Base-by-base conservation (phyloP, 1,284 basidiomycete species). In the Peniophora sp. region DNA sequence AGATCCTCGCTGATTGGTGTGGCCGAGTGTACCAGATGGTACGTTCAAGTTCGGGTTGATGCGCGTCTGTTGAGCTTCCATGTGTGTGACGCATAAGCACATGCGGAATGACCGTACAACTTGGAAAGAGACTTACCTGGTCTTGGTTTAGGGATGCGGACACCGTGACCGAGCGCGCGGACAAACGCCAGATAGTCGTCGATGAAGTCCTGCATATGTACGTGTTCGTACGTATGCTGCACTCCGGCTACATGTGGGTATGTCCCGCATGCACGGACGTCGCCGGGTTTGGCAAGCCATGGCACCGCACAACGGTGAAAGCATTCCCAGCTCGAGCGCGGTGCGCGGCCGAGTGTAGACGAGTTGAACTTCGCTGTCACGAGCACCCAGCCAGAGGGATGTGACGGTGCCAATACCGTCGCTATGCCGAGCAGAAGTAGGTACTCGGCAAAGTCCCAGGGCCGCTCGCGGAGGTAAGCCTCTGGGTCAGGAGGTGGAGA, bases 271-370 rank as follows among this genome's bases (percentile, higher is more conserved):
- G 39, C 34, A 24, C 23, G 43, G 20, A 20, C 9, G 12, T 20
- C 20, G 47, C 24, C 34, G 22, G 47, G 47, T 27, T 32, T 37
- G 17, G 50, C 48, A 22, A 51, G 27, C 55, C 55, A 57, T 3
- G 55, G 52, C 9, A 57, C 52, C 2, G 44, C 23, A 43, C 45
- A 54, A 8, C 55, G 55, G 18, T 57, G 55, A 52, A 55, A 57
- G 32, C 55, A 57, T 44, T 57, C 55, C 55, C 55, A 57, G 17
- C 52, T n/a, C 20, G 39, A 48, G 17, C 48, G 47, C 18, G 39
- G 35, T 23, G 48, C 50, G 39, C 52, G 50, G 48, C 44, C 54
- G 39, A 41, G 27, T 12, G 27, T 41, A 22, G 39, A 17, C 20
- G 39, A 41, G 39, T 41, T 41, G 39, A 17, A 41, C 39, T 22